Evolutionary conservation across 2,329 filamentous ascomycete species (phyloP), one percentile per base, ranked within the genome.

Genomic region (Monosporascus sp.): DNA sequence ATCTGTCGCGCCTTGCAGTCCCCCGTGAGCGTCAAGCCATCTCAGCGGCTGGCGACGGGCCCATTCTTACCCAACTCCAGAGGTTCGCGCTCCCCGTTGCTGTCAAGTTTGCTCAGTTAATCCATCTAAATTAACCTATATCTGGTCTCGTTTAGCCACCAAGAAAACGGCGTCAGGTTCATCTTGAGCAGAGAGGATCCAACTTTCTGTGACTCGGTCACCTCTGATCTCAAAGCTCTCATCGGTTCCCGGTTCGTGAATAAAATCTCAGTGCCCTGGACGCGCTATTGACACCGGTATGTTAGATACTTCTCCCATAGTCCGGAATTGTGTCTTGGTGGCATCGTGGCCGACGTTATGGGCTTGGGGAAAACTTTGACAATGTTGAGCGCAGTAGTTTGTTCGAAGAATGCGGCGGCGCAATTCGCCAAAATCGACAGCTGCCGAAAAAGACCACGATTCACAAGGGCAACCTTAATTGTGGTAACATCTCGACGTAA

Each of bases 331-430:
- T 31, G 36, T 4, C 15, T 36, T 17, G 50, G 50, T 17, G 50
- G 50, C 2, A 51, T 51, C 42, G 34, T 48, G 27, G 50, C 34
- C 3, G 50, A 51, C 27, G 45, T 39, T 18, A 51, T 48, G 50
- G 50, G 50, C 15, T 25, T 51, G 6, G 50, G 50, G 6, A 51
- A 51, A 24, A 39, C 50, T 5, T n/a, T 51, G 20, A 48, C 45
- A 3, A 51, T 51, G 50, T 11, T 51, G 9, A 39, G 42, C n/a
- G 31, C 50, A 15, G 31, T 48, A 6, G 17, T 48, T 4, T 27
- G 8, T 37, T 24, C 22, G 1, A 38, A 34, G 36, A 39, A 39
- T 27, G 36, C 31, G 14, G 36, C 36, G 5, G 8, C 36, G 7
- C 27, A 31, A 9, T 31, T 31, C 11, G 27, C 27, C 27, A 31